These are phyloP conservation scores for Schizochytrium sp. DNA, from an alignment of 108 stramenopile genomes.

Conservation along the genomic window DNA sequence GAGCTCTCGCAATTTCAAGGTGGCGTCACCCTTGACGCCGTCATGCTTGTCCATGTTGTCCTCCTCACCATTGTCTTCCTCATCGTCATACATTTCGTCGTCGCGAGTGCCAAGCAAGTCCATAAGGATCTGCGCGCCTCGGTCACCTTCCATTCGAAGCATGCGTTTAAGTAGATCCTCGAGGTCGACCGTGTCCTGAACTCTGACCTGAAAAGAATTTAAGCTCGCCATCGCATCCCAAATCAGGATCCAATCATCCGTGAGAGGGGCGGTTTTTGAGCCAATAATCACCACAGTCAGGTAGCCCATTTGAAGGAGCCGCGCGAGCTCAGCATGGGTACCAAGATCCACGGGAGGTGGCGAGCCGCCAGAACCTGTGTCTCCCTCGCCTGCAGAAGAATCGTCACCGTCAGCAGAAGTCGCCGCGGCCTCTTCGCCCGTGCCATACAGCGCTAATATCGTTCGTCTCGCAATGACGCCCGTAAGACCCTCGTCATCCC, in stretches of 20 bases:
- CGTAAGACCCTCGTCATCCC: neutral
- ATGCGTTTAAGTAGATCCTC: neutral
- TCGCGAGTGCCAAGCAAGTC: neutral
- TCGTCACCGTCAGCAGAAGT: neutral
- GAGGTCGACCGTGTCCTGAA: neutral
- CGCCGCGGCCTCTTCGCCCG: neutral
- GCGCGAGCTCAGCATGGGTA: neutral
- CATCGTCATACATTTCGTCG: neutral
- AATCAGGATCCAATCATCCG: neutral
- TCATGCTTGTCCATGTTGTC: no score
- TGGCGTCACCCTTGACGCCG: no score
- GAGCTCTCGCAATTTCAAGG: no score
- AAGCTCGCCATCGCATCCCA: neutral
- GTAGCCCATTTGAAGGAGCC: neutral
- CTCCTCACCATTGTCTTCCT: neutral
- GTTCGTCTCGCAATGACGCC: neutral
- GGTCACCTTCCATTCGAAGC: neutral
- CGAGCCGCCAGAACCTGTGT: neutral
- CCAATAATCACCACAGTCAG: neutral
- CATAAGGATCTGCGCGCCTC: neutral
- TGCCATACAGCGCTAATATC: neutral
- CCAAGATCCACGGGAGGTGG: neutral
- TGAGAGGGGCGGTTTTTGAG: neutral
- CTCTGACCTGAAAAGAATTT: neutral
- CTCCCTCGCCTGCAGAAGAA: neutral